Conservation (phyloP, 768 basidiomycete species). For the Russula vinacea region DNA sequence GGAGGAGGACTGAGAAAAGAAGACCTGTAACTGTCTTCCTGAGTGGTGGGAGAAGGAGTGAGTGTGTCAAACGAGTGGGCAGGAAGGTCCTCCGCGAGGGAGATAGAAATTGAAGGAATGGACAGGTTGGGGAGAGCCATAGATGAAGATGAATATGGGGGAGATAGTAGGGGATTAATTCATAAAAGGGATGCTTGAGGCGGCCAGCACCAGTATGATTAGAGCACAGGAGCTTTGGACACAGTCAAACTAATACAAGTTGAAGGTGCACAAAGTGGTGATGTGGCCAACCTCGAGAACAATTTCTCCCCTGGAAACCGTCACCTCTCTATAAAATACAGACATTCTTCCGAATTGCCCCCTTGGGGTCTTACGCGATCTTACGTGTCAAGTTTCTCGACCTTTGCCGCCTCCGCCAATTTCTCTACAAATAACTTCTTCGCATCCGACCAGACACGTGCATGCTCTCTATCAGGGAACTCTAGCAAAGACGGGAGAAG, state of each 20-base stretch:
- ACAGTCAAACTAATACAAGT: not conserved
- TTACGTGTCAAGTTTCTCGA: conserved; percentile 31
- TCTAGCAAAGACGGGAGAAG: conserved; percentile 79
- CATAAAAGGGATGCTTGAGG: conserved; percentile 27
- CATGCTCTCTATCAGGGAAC: conserved; percentile 61
- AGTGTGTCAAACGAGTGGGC: conserved; percentile 54
- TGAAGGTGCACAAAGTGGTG: not conserved
- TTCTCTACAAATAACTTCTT: conserved; percentile 76
- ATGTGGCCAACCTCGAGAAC: not conserved
- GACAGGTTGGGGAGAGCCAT: conserved; percentile 40
- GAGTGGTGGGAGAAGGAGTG: conserved; percentile 33
- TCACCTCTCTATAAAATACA: not conserved
- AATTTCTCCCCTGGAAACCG: not conserved
- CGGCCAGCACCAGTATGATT: conserved; percentile 39
- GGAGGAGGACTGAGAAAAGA: conserved; percentile 57
- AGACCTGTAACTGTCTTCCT: conserved; percentile 55
- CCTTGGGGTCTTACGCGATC: accelerated
- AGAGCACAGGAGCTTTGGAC: conserved; percentile 23
- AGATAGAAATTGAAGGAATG: conserved; percentile 69
- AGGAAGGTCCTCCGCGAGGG: conserved; percentile 51
- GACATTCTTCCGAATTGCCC: not conserved
- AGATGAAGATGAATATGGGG: conserved; percentile 28
- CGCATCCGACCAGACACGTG: conserved; percentile 85
- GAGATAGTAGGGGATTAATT: conserved; percentile 30
- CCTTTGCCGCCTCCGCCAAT: conserved; percentile 50